Evolutionary conservation across 148 eudicot species (phyloP), one percentile per base, ranked within the genome.

Genomic region (Rhododendron molle): DNA sequence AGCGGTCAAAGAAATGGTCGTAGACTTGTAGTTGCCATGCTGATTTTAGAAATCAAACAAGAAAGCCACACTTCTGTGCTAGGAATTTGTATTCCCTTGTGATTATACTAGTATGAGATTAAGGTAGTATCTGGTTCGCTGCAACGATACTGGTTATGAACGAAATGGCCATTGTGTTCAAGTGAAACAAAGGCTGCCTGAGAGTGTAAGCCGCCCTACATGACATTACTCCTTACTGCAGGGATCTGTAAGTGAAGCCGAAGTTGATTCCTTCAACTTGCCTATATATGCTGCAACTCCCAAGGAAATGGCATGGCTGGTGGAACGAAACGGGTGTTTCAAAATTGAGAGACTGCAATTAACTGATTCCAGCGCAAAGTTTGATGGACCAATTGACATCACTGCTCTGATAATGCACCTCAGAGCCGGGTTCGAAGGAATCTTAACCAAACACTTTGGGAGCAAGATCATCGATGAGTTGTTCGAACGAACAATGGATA

Each of bases 251-350:
- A 77, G 56, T 38, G 86, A 84, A 56, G 74, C 36, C 40, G 26
- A 84, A 43, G 73, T 76, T 49, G 81, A 84, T 72, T 76, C 86
- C n/a, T 76, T 84, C 54, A 76, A 84, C 86, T 23, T 76, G 38
- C 86, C 82, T 23, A 34, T 58, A 21, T 84, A 56, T 43, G 2
- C 40, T 54, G 5, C 72, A 26, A 65, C 32, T 65, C 72, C 34
- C 32, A 72, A 76, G 54, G 86, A 76, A 81, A 84, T 84, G 73
- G 21, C 23, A 6, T 0, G 6, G n/a, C 26, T 28, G 11, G 74
- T 76, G 0, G 81, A 77, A 15, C 40, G 54, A 56, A 76, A 84
- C 58, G 86, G 86, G 36, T 56, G 52, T 38, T 76, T 84, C 56
- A 40, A 69, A 36, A 77, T 84, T 38, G 81, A 76, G 40, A 77